Base-by-base conservation (phyloP, 371 early-diverging fungal genomes). In the Saksenaea vasiformis region DNA sequence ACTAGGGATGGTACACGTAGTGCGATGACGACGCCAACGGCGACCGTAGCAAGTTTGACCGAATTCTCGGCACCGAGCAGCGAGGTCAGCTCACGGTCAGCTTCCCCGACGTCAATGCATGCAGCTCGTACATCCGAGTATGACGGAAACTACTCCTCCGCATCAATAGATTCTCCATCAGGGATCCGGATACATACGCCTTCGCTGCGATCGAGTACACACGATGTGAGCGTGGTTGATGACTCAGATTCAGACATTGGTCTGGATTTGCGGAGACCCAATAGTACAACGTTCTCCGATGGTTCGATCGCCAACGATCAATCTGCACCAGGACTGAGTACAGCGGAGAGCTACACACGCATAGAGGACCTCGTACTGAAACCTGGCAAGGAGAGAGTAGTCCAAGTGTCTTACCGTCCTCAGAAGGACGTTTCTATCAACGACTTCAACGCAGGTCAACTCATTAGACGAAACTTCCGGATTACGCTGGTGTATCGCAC, bases 331-430 rank as follows among this genome's bases (percentile, higher is more conserved):
- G 22, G n/a, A 1, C 22, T 47, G 10, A 47, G 51, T 37, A 47
- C 67, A 53, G 67, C 61, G 10, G 79, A 74, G 15, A 81, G 72
- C 47, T 81, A 75, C 44, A 79, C 83, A 10, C 70, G 90, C 22
- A 95, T 97, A 56, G 99, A 98, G 61, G 98, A 98, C 66, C 69
- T 98, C 15, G 69, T 87, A 8, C 65, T 98, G 36, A 89, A 90
- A 47, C 91, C 98, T 1, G 97, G 98, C 3, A 85, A 87, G 31
- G 95, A 95, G 67, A 83, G 94, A 22, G 84, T 86, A 0, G 86
- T 98, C 17, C 87, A 90, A 63, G 90, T 96, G 5, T 91, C 90
- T 31, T 95, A 91, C 69, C 71, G 88, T 24, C 93, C 95, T 1
- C 78, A 85, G 63, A 79, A 84, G 60, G 90, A 93, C 56, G 63